Percentiles rank a stretch among this genome's conserved stretches.
Conservation (phyloP, 108 stramenopile genomes). For the Discostella stelligeroides region DNA sequence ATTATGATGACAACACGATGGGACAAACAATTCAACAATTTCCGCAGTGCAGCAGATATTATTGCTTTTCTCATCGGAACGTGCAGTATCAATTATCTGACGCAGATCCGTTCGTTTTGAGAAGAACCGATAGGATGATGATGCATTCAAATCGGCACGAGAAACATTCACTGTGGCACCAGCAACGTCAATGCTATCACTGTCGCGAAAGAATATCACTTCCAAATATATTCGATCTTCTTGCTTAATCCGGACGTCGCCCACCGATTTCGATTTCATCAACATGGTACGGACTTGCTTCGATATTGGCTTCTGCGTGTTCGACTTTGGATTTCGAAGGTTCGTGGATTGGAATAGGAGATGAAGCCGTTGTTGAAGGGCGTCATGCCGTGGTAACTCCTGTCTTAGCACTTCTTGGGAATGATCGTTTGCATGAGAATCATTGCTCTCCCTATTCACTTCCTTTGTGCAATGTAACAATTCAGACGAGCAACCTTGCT, state of each 20-base stretch:
- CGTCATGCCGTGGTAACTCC: not conserved
- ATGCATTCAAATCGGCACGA: too few relatives aligned
- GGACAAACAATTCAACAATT: constrained; percentile 45
- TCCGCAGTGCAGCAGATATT: not conserved
- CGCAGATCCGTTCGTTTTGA: constrained; percentile 47
- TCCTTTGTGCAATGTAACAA: not conserved
- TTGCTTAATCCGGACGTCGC: constrained; percentile 53
- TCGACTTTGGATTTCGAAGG: not conserved
- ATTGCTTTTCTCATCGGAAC: not conserved
- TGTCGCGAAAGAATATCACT: constrained; percentile 45
- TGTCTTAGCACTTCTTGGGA: not conserved
- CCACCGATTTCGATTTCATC: constrained; percentile 72
- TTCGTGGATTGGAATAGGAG: constrained; percentile 20
- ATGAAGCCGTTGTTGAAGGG: constrained; percentile 20
- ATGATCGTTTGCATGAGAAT: not conserved
- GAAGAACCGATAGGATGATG: constrained; percentile 38
- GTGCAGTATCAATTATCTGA: not conserved
- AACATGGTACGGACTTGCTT: constrained; percentile 76
- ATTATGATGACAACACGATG: too few relatives aligned
- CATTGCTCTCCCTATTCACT: not conserved
- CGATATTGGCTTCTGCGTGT: constrained; percentile 61
- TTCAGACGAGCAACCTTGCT: not conserved
- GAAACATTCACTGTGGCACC: not conserved
- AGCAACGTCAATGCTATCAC: constrained; percentile 2
- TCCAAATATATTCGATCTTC: constrained; percentile 74